Percentiles rank a stretch among this genome's conserved stretches.
phyloP scores from a whole-genome alignment of 164 flowering plant genomes.

The Warburgia ugandensis region DNA sequence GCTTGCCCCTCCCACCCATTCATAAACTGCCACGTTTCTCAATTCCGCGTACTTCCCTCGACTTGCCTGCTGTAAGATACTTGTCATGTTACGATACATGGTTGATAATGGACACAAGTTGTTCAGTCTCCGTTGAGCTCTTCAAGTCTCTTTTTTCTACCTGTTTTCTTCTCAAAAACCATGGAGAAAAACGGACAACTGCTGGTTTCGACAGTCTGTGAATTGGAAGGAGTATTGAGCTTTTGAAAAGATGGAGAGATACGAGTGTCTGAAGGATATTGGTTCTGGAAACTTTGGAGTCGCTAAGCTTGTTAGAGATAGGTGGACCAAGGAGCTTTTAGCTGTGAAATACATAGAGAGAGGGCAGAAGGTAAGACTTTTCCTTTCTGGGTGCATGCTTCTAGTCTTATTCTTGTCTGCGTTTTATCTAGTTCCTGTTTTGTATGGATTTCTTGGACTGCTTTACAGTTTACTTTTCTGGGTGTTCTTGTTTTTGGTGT shows the following conservation, averaged over 20 bases:
- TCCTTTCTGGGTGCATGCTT: no score
- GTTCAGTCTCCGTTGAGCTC: no score
- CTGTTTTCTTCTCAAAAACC: no score
- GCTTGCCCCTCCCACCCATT: neutral
- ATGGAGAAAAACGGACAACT: no score
- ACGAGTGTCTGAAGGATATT: slow-evolving; percentile 53
- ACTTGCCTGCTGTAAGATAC: neutral
- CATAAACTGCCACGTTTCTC: neutral
- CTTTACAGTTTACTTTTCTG: no score
- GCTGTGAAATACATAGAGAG: slow-evolving; percentile 76
- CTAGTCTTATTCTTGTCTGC: neutral
- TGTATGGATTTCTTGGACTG: slow-evolving; percentile 1
- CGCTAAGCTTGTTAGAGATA: slow-evolving; percentile 64
- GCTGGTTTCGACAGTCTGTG: no score
- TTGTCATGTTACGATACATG: no score
- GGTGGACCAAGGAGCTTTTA: slow-evolving; percentile 36
- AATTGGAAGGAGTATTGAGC: neutral
- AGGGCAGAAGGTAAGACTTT: slow-evolving; percentile 49
- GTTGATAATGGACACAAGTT: no score
- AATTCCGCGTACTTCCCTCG: neutral
- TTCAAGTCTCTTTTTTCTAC: no score
- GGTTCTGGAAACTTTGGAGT: slow-evolving; percentile 76
- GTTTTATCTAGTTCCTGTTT: neutral
- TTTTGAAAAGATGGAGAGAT: slow-evolving; percentile 55
- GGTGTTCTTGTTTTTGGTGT: slow-evolving; percentile 1